Base-by-base conservation (phyloP, 2,329 filamentous ascomycete genomes). In the Sporothrix pallida region DNA sequence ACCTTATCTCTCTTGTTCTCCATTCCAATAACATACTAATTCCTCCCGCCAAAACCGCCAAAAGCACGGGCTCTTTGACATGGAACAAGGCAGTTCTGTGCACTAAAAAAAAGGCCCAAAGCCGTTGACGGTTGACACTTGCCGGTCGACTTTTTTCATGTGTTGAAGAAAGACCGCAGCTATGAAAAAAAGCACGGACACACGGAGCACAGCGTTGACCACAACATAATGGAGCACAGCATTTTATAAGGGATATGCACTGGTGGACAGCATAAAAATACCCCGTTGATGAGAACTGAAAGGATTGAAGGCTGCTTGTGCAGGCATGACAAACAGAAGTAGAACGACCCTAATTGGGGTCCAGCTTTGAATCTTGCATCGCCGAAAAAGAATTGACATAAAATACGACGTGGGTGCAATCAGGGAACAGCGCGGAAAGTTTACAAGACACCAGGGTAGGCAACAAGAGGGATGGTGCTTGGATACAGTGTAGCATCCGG, bases 401-500 rank as follows among this genome's bases (percentile, higher is more conserved):
- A 3, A 54, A 4, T 52, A n/a, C 17, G 50, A 3, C 15, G 1
- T 54, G 9, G 8, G 50, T 62, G 42, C 31, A 17, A 63, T 63
- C 58, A n/a, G 42, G 2, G 31, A 37, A 5, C 31, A 37, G 3
- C 4, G 31, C 4, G 31, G 31, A 37, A 37, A 37, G 31, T 7
- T 37, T 37, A 37, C 31, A n/a, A 50, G 3, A 68, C 8, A 44
- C 2, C 13, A 68, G 15, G 20, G 31, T 42, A 67, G n/a, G 5
- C 44, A 37, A 50, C 31, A 37, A 37, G 7, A 6, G 31, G 31
- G 31, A 54, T 44, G 54, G 20, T 15, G 15, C 13, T 37, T 26
- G 31, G 54, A 20, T 50, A 58, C 54, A 62, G 54, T 62, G 69
- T 71, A 48, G 69, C 69, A 37, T 62, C n/a, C 69, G 54, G 69